Conservation (phyloP, 176 grass and related monocot species). For the Carex myosuroides region DNA sequence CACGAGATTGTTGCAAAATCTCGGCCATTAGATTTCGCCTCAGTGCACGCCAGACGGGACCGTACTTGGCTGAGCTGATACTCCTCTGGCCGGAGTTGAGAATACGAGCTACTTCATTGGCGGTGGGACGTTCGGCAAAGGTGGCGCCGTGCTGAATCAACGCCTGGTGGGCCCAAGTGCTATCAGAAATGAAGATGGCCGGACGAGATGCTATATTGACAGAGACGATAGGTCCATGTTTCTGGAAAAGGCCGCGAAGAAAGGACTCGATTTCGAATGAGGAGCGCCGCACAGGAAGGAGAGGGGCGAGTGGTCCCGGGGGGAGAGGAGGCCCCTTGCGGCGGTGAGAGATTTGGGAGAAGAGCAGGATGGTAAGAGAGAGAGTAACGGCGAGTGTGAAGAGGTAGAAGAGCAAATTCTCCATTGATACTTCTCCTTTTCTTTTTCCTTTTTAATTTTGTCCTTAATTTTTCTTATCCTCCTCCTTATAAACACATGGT, state of each 20-base stretch:
- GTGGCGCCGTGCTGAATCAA: slow-evolving; percentile 48
- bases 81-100: slow-evolving; percentile 35
- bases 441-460: too few species aligned
- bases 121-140: slow-evolving; percentile 32
- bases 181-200: slow-evolving; percentile 35
- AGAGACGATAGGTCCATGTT: slow-evolving; percentile 41
- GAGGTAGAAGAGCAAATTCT: slow-evolving; percentile 62
- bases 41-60: slow-evolving; percentile 42
- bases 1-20: slow-evolving; percentile 42
- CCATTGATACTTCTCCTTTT: slow-evolving; percentile 16
- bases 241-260: slow-evolving; percentile 22
- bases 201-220: slow-evolving; percentile 19
- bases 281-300: slow-evolving; percentile 29
- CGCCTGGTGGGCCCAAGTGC: slow-evolving; percentile 28
- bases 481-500: too few species aligned
- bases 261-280: slow-evolving; percentile 28
- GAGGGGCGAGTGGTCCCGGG: slow-evolving; percentile 16
- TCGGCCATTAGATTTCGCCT: slow-evolving; percentile 30
- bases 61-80: slow-evolving; percentile 39
- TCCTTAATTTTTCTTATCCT: too few species aligned
- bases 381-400: slow-evolving; percentile 32
- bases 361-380: slow-evolving; percentile 26
- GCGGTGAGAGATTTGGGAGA: not conserved
- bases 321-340: slow-evolving; percentile 16
- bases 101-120: not conserved